Evolutionary conservation across 257 asterid genomes (phyloP), one percentile per base, ranked within the genome.

Genomic region (Cynanchum wilfordii): DNA sequence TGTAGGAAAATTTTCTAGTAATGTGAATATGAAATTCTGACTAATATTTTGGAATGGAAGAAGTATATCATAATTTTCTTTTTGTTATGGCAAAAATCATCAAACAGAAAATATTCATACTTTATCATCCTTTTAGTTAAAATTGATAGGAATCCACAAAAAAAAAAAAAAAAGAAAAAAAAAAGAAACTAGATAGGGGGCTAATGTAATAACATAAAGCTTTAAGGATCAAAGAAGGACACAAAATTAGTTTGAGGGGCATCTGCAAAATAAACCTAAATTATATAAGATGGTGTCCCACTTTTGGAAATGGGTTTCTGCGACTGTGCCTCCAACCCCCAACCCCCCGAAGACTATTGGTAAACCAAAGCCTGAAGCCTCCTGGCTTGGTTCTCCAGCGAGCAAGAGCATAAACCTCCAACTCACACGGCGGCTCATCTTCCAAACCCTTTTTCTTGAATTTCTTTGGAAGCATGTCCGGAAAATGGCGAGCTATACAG

Each of bases 401-500:
- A 51, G 45, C 30, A 29, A 54, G 38, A 29, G 30, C 47, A 27
- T 13, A 55, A 25, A 27, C 27, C 74, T 30, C 55, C 78, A 24
- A 36, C 4, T 10, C 29, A 22, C 29, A 22, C 42, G 44, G 25
- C 47, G 44, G 25, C 30, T 17, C 56, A 25, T 55, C 54, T 56
- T 57, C 74, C 70, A 20, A 25, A 22, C 36, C 64, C 17, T 20
- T 57, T 57, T 71, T 20, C 36, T 58, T 16, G 42, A 29, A 57
- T 57, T 56, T 11, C 72, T 47, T 22, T 10, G 0, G 57, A 70
- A 78, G 9, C 79, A 92, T 89, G 97, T 88, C 99, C 5, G 86
- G 97, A 6, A 94, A 94, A 74, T 94, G 98, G 99, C 90, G 99
- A 45, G 97, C 98, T n/a, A 66, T 94, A 52, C 99, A 91, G 85